Evolutionary conservation across 441 rosid genomes (phyloP).

Genomic region (Lagerstroemia fauriei): DNA sequence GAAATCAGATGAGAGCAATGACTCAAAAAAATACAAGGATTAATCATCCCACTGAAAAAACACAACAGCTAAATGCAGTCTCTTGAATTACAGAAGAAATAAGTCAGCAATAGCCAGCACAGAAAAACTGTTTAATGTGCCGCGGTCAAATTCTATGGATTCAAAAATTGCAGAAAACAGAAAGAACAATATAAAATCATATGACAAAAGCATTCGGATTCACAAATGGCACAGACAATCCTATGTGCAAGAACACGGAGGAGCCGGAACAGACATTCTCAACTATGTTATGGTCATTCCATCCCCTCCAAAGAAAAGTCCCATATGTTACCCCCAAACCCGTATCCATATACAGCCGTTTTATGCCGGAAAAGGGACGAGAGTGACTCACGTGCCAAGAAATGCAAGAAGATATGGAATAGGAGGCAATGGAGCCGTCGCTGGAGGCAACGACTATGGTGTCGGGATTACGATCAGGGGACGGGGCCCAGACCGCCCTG

Average conservation of each 20-base stretch:
- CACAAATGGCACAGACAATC: not conserved
- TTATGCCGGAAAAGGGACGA: not conserved
- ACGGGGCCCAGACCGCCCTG: slow-evolving; percentile 79
- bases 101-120: not conserved
- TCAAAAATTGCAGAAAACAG: not conserved
- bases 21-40: not conserved
- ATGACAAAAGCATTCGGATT: not conserved
- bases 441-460: slow-evolving; percentile 69
- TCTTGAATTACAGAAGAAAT: not conserved
- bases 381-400: slow-evolving; percentile 46
- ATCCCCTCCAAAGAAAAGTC: not conserved
- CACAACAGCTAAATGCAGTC: not conserved
- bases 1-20: slow-evolving; percentile 1
- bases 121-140: not conserved
- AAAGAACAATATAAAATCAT: not conserved
- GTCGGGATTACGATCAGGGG: slow-evolving; percentile 53
- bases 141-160: not conserved
- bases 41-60: not conserved
- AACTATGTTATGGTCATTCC: not conserved
- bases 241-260: not conserved
- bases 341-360: not conserved
- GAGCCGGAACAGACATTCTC: not conserved
- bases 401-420: slow-evolving; percentile 64
- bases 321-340: not conserved
- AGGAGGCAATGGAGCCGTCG: slow-evolving; percentile 72